These are phyloP conservation scores for Vaccinium darrowii DNA, from an alignment of 148 eudicot species.

Conservation along the genomic window DNA sequence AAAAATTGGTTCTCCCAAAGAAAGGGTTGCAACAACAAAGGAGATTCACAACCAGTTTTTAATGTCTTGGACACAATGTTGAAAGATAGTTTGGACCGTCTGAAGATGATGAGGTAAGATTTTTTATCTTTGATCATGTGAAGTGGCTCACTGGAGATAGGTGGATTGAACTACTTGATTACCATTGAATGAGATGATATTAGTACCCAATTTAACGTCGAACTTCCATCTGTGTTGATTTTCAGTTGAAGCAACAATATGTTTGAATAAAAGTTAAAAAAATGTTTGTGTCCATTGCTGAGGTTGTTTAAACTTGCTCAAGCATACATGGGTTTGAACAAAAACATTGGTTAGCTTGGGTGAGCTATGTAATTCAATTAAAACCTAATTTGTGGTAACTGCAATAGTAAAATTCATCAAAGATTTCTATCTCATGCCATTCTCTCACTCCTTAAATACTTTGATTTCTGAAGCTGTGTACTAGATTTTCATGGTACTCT, in stretches of 20 bases:
- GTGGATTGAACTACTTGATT: not conserved
- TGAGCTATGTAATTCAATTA: not conserved
- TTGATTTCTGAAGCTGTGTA: not conserved
- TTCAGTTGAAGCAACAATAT: not conserved
- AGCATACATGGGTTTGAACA: not conserved
- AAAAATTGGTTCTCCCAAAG: conserved; percentile 27
- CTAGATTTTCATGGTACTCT: not conserved
- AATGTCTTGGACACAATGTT: conserved; percentile 59
- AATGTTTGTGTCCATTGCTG: not conserved
- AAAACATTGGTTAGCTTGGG: not conserved
- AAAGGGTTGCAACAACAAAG: conserved; percentile 28
- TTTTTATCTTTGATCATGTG: not conserved
- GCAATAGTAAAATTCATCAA: not conserved
- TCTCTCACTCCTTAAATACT: not conserved
- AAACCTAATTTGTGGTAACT: not conserved
- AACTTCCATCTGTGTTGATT: not conserved
- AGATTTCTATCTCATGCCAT: not conserved
- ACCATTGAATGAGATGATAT: not conserved
- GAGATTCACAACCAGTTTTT: conserved; percentile 43
- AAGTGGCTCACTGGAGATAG: not conserved
- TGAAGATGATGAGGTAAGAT: conserved; percentile 54
- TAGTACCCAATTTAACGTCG: not conserved
- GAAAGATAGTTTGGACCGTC: conserved; percentile 60
- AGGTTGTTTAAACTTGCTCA: conserved; percentile 3
- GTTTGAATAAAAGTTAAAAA: not conserved